phyloP scores from a whole-genome alignment of 1,139 yeast species.

The Protomyces macrosporus region DNA sequence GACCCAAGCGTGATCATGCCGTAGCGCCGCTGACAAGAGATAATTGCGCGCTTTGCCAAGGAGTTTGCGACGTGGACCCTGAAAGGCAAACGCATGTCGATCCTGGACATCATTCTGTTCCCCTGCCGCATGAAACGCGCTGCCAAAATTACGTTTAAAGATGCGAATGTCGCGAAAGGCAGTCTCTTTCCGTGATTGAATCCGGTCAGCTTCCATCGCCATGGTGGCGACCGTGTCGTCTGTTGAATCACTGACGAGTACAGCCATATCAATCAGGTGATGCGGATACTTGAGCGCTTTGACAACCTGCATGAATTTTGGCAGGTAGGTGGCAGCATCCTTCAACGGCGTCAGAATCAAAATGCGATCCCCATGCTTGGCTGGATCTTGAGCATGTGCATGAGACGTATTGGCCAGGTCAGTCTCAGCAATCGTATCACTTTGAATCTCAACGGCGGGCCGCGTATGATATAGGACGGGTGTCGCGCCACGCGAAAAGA shows the following conservation, averaged over 20 bases:
- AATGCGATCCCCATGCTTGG: constrained; percentile 57
- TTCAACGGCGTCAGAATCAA: constrained; percentile 71
- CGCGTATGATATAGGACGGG: constrained; percentile 36
- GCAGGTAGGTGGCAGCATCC: constrained; percentile 74
- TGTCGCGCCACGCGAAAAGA: constrained; percentile 32
- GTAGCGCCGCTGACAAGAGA: constrained; percentile 68
- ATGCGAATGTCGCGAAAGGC: constrained; percentile 66
- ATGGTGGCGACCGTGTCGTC: constrained; percentile 68
- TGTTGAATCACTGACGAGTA: constrained; percentile 69
- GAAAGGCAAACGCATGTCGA: constrained; percentile 83
- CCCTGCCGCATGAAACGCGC: constrained; percentile 43
- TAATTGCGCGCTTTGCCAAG: constrained; percentile 92
- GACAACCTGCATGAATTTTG: constrained; percentile 75
- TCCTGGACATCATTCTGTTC: constrained; percentile 46
- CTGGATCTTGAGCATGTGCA: constrained; percentile 43
- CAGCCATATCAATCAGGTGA: constrained; percentile 71
- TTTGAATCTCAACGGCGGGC: constrained; percentile 30
- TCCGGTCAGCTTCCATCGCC: constrained; percentile 43
- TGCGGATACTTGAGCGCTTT: constrained; percentile 86
- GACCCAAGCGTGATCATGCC: constrained; percentile 88
- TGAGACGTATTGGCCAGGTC: constrained; percentile 44
- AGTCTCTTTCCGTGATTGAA: constrained; percentile 31
- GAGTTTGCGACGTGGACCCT: constrained; percentile 76
- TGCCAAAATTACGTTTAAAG: constrained; percentile 80
- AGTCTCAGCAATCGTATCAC: constrained; percentile 41